Conservation (phyloP, 2,329 filamentous ascomycete genomes). For the Pyrenochaeta sp. region DNA sequence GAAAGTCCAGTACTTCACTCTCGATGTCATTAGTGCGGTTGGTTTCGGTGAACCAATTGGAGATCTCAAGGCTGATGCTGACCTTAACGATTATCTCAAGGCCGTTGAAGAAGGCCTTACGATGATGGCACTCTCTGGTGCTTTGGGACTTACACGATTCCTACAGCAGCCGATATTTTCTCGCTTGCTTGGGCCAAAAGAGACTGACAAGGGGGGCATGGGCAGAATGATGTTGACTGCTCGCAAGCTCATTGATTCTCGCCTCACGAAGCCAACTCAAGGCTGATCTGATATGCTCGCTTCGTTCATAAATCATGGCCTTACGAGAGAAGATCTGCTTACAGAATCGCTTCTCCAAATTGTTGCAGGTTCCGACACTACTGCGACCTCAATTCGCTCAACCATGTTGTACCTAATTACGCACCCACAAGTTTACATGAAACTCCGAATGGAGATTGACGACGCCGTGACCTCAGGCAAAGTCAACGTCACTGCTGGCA, state of each 20-base stretch:
- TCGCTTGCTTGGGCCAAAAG: slow-evolving; percentile 28
- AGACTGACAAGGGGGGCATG: slow-evolving; percentile 42
- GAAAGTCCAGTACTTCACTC: slow-evolving; percentile 61
- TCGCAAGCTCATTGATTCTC: slow-evolving; percentile 26
- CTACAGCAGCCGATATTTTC: slow-evolving; percentile 28
- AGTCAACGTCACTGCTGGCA: slow-evolving; percentile 19
- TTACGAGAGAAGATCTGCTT: slow-evolving; percentile 50
- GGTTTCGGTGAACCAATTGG: slow-evolving; percentile 62
- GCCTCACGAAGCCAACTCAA: slow-evolving; percentile 47
- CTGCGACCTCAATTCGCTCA: slow-evolving; percentile 62
- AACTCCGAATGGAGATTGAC: slow-evolving; percentile 57
- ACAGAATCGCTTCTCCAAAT: slow-evolving; percentile 55
- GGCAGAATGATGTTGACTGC: slow-evolving; percentile 33
- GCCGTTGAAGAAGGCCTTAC: slow-evolving; percentile 48
- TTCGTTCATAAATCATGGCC: slow-evolving; percentile 58
- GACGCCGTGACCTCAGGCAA: slow-evolving; percentile 37
- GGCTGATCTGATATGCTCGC: slow-evolving; percentile 62
- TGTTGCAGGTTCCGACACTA: slow-evolving; percentile 66
- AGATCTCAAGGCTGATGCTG: slow-evolving; percentile 58
- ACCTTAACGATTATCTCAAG: slow-evolving; percentile 55
- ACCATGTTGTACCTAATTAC: slow-evolving; percentile 62
- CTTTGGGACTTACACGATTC: slow-evolving; percentile 18
- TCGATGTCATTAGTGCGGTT: slow-evolving; percentile 63
- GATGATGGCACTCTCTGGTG: slow-evolving; percentile 7
- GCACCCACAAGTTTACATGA: slow-evolving; percentile 54